Evolutionary conservation across 2,329 filamentous ascomycete species (phyloP), one percentile per base, ranked within the genome.

Genomic region (Pestalotiopsis fici): DNA sequence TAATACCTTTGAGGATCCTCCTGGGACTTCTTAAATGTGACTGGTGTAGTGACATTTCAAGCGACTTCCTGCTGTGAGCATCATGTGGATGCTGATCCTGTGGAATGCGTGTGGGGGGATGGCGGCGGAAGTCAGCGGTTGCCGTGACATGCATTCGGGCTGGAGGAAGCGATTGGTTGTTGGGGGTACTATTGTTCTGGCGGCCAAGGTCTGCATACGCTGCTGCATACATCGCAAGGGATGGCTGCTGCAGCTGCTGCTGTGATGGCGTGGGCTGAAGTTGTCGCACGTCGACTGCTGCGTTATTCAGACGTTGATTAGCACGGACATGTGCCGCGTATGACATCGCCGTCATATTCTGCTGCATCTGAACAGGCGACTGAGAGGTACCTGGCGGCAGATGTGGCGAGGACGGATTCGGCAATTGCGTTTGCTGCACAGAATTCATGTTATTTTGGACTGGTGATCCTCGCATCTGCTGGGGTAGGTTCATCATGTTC

Each of bases 21-120:
- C 75, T 78, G 2, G 86, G 87, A 68, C 86, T 88, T 23, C 84
- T 80, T 15, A 83, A 71, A 37, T 79, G 74, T n/a, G 79, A 77
- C 66, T 87, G 80, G 64, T 87, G 85, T 15, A 88, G 77, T 4
- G 83, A 78, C 67, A 77, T 78, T 54, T 79, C 70, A 13, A 86
- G 60, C 2, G 85, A 81, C 60, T 76, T 79, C 59, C 72, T 75
- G 5, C 85, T 83, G 43, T 81, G 78, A 0, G 80, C 78, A 50
- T 77, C 80, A 43, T 77, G 73, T 0, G 86, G 82, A 69, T 80
- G 79, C 5, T 87, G 82, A 15, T 69, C 67, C 4, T 69, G 35
- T 55, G 55, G 11, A 37, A 64, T 66, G 21, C 47, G 39, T 5
- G 6, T 31, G n/a, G 57, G 27, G 27, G 27, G 12, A 18, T 56